Evolutionary conservation across 768 basidiomycete genomes (phyloP).

Genomic region (Mycena filopes): DNA sequence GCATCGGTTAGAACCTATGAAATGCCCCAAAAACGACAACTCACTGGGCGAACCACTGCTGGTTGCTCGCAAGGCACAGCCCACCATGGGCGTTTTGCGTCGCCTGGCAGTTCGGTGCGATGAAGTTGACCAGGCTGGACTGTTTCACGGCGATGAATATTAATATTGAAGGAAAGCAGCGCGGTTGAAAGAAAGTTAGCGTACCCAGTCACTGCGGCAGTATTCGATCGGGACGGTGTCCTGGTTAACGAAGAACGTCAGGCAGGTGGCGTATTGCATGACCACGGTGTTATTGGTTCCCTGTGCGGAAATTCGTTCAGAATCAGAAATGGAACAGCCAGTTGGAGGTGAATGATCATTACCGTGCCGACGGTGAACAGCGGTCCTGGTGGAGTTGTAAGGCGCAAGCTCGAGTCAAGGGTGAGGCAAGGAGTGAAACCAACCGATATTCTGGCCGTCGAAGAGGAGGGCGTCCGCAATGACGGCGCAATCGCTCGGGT

Average conservation of each 20-base stretch:
- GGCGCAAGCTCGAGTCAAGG: neutral
- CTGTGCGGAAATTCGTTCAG: slow-evolving; percentile 1
- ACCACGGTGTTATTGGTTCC: slow-evolving; percentile 49
- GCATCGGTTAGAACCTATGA: neutral
- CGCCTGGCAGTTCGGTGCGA: slow-evolving; percentile 59
- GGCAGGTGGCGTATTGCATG: slow-evolving; percentile 55
- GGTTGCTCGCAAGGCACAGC: slow-evolving; percentile 56
- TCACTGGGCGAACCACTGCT: slow-evolving; percentile 62
- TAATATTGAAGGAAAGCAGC: neutral
- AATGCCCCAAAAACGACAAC: slow-evolving; percentile 32
- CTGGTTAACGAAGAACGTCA: slow-evolving; percentile 62
- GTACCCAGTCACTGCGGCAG: slow-evolving; percentile 60
- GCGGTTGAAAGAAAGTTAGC: slow-evolving; percentile 24
- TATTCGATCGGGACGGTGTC: slow-evolving; percentile 49
- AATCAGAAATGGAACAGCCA: too few species aligned
- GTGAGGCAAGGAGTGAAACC: slow-evolving; percentile 13
- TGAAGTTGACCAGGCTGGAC: slow-evolving; percentile 51
- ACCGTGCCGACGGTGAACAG: slow-evolving; percentile 47
- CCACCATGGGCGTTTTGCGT: slow-evolving; percentile 63
- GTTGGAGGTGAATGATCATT: neutral
- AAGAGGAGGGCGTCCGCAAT: slow-evolving; percentile 61
- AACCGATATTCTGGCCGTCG: slow-evolving; percentile 57
- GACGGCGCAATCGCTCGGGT: slow-evolving; percentile 59
- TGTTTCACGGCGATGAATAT: slow-evolving; percentile 23
- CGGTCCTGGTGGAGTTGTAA: slow-evolving; percentile 36